Percentiles rank a stretch among this genome's conserved stretches.
These are phyloP conservation scores for Arxiozyma telluris DNA, from an alignment of 1,139 yeast genomes.

Conservation along the genomic window DNA sequence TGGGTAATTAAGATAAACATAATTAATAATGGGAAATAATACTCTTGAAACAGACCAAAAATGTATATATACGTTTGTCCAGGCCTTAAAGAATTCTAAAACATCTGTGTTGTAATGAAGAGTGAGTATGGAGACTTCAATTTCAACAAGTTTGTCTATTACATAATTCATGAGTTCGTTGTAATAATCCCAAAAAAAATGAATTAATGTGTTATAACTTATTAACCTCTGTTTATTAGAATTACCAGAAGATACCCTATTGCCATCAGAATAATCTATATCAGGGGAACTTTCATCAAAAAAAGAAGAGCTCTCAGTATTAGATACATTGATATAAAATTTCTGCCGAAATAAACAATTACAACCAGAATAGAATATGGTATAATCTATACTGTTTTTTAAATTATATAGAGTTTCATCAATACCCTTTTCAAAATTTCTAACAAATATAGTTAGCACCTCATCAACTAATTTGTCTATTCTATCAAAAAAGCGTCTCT, in stretches of 20 bases:
- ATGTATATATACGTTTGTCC: neutral
- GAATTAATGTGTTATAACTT: neutral
- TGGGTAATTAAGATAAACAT: constrained; percentile 2
- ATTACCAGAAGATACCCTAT: neutral
- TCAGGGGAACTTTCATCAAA: neutral
- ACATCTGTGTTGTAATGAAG: neutral
- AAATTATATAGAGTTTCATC: neutral
- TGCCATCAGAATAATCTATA: neutral
- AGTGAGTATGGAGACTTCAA: neutral
- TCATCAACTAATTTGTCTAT: neutral
- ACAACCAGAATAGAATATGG: neutral
- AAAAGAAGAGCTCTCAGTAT: neutral
- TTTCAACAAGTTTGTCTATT: neutral
- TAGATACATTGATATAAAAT: neutral
- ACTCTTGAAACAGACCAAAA: neutral
- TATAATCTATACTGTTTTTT: neutral
- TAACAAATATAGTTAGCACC: neutral
- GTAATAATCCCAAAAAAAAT: neutral
- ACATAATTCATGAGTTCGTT: neutral
- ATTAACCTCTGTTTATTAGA: neutral
- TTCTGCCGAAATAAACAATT: neutral
- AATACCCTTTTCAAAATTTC: neutral
- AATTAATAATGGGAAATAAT: constrained; percentile 2
- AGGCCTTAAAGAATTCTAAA: neutral
- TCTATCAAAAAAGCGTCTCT: neutral